phyloP scores from a whole-genome alignment of 2,329 filamentous ascomycete species.

The Alternaria angustiovoidea region DNA sequence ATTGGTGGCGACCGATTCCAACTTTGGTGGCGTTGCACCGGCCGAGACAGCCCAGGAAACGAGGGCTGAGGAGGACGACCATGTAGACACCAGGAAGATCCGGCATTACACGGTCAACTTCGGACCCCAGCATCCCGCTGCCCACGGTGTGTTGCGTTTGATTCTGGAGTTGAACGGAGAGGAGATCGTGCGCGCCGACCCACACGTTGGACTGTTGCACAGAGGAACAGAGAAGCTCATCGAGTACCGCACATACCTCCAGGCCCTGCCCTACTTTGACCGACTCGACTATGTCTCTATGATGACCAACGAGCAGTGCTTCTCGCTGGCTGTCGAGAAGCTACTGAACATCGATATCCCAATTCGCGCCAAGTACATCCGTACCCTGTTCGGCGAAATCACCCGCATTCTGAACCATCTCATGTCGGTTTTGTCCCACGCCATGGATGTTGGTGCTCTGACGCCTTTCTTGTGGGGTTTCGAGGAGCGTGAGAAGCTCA shows the following conservation, averaged over 20 bases:
- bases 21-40: conserved; percentile 63
- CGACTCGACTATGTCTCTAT: conserved; percentile 98
- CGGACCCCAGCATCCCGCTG: conserved; percentile 96
- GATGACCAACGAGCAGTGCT: conserved; percentile 99
- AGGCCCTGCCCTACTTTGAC: conserved; percentile 98
- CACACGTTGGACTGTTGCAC: conserved; percentile 95
- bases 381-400: conserved; percentile 94
- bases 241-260: conserved; percentile 99
- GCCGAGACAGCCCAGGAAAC: conserved; percentile 57
- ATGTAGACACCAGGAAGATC: conserved; percentile 77
- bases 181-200: conserved; percentile 95
- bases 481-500: conserved; percentile 99
- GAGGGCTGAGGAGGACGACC: conserved; percentile 54
- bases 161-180: conserved; percentile 98
- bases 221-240: conserved; percentile 99
- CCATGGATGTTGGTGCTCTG: conserved; percentile 97
- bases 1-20: conserved; percentile 70
- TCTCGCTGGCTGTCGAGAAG: conserved; percentile 95
- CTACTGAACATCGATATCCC: conserved; percentile 96
- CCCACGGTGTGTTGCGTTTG: conserved; percentile 95
- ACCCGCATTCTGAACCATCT: conserved; percentile 95
- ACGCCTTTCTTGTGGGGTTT: conserved; percentile 99
- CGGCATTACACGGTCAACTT: conserved; percentile 99
- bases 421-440: conserved; percentile 96
- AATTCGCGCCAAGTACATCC: conserved; percentile 94